Conservation (phyloP, 75 land plant genomes). For the Sequoia sempervirens region DNA sequence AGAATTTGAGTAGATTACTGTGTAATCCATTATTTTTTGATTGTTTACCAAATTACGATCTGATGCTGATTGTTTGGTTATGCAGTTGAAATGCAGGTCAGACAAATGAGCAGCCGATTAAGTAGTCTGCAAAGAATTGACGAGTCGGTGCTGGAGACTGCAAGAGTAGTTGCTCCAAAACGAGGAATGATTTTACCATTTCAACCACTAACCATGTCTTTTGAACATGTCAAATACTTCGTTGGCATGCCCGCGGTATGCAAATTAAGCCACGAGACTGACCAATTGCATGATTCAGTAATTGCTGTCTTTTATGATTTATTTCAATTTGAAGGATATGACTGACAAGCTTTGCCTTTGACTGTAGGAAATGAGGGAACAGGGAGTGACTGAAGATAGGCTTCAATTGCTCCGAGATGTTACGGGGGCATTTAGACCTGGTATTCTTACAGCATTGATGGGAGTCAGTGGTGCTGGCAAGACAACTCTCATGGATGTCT, state of each 20-base stretch:
- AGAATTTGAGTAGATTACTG: not conserved
- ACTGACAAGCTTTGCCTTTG: not conserved
- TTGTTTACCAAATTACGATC: not conserved
- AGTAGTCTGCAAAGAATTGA: not conserved
- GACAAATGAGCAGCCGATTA: conserved; percentile 30
- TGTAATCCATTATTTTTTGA: too few species aligned
- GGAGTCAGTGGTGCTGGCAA: conserved; percentile 94
- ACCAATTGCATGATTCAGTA: not conserved
- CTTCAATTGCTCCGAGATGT: conserved; percentile 60
- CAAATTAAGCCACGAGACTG: not conserved
- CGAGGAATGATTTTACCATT: conserved; percentile 91
- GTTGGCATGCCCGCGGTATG: conserved; percentile 75
- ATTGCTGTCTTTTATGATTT: not conserved
- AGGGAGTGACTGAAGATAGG: conserved; percentile 65
- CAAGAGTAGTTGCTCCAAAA: conserved; percentile 43
- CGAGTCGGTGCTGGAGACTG: conserved; percentile 18
- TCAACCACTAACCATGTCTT: conserved; percentile 71
- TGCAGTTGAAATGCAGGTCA: conserved; percentile 10
- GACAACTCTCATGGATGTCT: conserved; percentile 86
- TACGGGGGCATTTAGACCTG: conserved; percentile 76
- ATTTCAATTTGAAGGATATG: not conserved
- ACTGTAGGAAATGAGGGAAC: conserved; percentile 75
- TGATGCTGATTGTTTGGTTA: not conserved
- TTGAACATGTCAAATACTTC: conserved; percentile 74
- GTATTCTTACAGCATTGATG: conserved; percentile 75